phyloP scores from a whole-genome alignment of 73 alveolate species.

The Halteria grandinella region DNA sequence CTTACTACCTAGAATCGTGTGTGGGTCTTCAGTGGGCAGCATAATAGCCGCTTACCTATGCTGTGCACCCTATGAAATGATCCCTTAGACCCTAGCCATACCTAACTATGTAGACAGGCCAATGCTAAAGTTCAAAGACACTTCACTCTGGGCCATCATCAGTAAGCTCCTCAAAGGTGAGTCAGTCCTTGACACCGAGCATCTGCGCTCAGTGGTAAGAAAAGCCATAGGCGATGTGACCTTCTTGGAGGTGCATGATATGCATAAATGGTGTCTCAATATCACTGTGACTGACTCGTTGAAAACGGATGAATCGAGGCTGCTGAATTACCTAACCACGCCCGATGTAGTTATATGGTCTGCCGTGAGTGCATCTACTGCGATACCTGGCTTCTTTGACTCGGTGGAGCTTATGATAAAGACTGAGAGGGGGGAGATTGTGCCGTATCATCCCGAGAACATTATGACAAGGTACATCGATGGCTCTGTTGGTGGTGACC shows the following conservation, averaged over 20 bases:
- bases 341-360: constrained; percentile 76
- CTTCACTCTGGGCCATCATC: constrained; percentile 5
- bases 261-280: constrained; percentile 65
- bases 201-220: constrained; percentile 12
- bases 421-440: constrained; percentile 52
- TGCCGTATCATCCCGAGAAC: constrained; percentile 51
- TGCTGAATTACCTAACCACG: constrained; percentile 77
- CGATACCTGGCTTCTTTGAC: constrained; percentile 74
- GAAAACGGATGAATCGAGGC: constrained; percentile 58
- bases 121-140: background rate
- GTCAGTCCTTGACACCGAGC: constrained; percentile 45
- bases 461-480: constrained; percentile 55
- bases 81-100: too few species aligned
- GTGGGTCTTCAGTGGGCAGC: constrained; percentile 82
- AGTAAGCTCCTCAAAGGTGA: constrained; percentile 47
- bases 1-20: constrained; percentile 71
- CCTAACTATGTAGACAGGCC: constrained; percentile 26
- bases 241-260: constrained; percentile 74
- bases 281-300: constrained; percentile 65
- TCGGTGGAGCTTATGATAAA: constrained; percentile 73
- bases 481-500: constrained; percentile 72
- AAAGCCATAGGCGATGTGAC: constrained; percentile 64
- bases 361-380: constrained; percentile 73
- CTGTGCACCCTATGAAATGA: constrained; percentile 44
- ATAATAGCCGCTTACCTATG: constrained; percentile 65